Percentiles rank a stretch among this genome's conserved stretches.
Evolutionary conservation across 305 asterid genomes (phyloP).

Genomic region (Fraxinus velutina): DNA sequence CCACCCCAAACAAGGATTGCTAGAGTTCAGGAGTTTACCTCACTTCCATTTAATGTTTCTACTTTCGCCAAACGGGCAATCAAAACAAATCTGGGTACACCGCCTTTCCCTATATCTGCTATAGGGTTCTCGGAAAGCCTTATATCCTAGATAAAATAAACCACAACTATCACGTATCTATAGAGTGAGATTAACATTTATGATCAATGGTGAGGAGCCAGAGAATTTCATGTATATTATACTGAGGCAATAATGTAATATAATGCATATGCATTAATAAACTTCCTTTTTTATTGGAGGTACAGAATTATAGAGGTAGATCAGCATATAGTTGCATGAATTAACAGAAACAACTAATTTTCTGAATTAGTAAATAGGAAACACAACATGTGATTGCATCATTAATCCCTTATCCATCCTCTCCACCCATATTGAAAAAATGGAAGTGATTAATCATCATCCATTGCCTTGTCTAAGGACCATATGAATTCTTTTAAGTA

Average conservation of each 20-base stretch:
- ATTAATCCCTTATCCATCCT: not conserved
- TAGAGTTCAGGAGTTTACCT: constrained; percentile 46
- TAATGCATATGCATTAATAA: not conserved
- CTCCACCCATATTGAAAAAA: not conserved
- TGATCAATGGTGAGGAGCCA: not conserved
- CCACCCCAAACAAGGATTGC: not conserved
- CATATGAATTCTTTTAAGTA: not conserved
- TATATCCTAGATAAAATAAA: constrained; percentile 52
- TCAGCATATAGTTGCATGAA: not conserved
- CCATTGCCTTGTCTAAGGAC: not conserved
- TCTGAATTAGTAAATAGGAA: not conserved
- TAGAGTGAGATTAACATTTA: not conserved
- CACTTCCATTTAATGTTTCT: constrained; percentile 73
- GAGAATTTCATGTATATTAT: not conserved
- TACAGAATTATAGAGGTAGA: not conserved
- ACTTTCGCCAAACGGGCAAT: constrained; percentile 77
- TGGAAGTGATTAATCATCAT: not conserved
- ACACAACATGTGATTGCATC: not conserved
- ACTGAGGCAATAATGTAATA: not conserved
- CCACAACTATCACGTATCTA: constrained; percentile 4
- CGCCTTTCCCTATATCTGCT: constrained; percentile 69
- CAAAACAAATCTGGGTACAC: constrained; percentile 76
- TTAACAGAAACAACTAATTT: not conserved
- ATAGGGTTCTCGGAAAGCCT: constrained; percentile 88
- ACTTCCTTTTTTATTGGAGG: not conserved